Evolutionary conservation across 2,329 filamentous ascomycete genomes (phyloP), one percentile per base, ranked within the genome.

Genomic region (Paraconiothyrium brasiliense): DNA sequence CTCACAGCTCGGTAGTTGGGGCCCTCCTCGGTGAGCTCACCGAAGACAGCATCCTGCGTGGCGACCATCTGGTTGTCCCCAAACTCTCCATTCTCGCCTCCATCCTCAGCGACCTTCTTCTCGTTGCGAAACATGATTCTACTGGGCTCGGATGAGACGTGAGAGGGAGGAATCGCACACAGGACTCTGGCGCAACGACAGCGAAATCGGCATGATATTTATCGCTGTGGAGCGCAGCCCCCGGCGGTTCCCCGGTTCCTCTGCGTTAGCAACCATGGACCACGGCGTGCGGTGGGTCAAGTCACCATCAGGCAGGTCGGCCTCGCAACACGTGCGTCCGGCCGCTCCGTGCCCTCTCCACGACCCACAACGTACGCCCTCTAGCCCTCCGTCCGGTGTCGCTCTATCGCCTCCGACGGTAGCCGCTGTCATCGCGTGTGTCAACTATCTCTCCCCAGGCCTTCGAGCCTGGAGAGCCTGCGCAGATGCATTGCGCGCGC

Each of bases 1-100:
- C 71, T 46, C 64, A 71, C 69, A 52, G 63, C 65, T 30, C 92
- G 68, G 72, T 90, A 88, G 66, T 89, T 86, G 1, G 88, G 89
- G 43, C 85, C 81, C 58, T 70, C 71, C 50, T 72, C 70, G 1
- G 59, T 67, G 11, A 73, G 65, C 27, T 79, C 79, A 35, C 90
- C 90, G 60, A 84, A 82, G 57, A 92, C 79, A 50, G 65, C 70
- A 61, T 73, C 70, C 13, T 59, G 51, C 4, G 52, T 37, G 6
- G 30, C 39, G 39, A 14, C 39, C 10, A 14, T 39, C 39, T 34
- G 24, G 35, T 24, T 59, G 13, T 51, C 46, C 2, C 44, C 44
- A 14, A 32, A 51, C 7, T 39, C 27, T 9, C 52, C 52, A 4
- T 37, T 22, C 43, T 56, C 54, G 41, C 54, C 54, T 9, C 54